These are phyloP conservation scores for Astrephomene gubernaculifera DNA, from an alignment of 139 green algal genomes.

Conservation along the genomic window DNA sequence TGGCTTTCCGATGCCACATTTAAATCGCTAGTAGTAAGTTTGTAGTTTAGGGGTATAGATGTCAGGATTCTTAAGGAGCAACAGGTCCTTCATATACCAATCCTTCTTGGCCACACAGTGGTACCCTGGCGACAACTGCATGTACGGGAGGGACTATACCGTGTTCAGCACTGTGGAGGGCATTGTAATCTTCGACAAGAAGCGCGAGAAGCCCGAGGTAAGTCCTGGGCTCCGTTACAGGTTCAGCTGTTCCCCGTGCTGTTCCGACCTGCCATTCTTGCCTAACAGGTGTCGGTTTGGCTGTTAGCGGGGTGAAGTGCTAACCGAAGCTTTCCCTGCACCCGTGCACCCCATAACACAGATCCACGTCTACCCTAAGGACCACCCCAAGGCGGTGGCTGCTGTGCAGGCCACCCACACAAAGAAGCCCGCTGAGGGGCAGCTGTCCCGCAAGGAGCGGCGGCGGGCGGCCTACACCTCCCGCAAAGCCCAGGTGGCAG, in stretches of 20 bases:
- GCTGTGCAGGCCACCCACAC: conserved; percentile 59
- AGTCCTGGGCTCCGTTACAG: too few relatives aligned
- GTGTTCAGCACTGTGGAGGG: conserved; percentile 89
- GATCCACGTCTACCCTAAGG: conserved; percentile 71
- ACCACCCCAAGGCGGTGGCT: conserved; percentile 62
- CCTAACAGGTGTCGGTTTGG: too few relatives aligned
- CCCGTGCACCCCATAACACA: too few relatives aligned
- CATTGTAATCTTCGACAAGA: conserved; percentile 92
- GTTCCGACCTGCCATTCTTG: too few relatives aligned
- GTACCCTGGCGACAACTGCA: conserved; percentile 89
- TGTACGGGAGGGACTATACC: conserved; percentile 94
- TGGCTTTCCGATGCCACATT: too few relatives aligned
- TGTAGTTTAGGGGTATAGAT: too few relatives aligned
- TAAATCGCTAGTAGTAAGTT: too few relatives aligned
- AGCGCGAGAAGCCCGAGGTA: conserved; percentile 55
- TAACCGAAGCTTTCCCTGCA: too few relatives aligned
- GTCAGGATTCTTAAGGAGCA: too few relatives aligned
- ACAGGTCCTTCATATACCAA: too few relatives aligned
- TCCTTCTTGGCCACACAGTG: conserved; percentile 64
- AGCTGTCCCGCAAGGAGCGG: conserved; percentile 57
- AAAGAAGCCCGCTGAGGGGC: conserved; percentile 63
- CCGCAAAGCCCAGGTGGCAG: conserved; percentile 31
- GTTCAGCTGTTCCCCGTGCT: too few relatives aligned
- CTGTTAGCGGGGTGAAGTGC: too few relatives aligned
- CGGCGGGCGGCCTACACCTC: conserved; percentile 52